Percentiles rank a stretch among this genome's conserved stretches.
Evolutionary conservation across 2,329 filamentous ascomycete genomes (phyloP).

Genomic region (Triangularia verruculosa): DNA sequence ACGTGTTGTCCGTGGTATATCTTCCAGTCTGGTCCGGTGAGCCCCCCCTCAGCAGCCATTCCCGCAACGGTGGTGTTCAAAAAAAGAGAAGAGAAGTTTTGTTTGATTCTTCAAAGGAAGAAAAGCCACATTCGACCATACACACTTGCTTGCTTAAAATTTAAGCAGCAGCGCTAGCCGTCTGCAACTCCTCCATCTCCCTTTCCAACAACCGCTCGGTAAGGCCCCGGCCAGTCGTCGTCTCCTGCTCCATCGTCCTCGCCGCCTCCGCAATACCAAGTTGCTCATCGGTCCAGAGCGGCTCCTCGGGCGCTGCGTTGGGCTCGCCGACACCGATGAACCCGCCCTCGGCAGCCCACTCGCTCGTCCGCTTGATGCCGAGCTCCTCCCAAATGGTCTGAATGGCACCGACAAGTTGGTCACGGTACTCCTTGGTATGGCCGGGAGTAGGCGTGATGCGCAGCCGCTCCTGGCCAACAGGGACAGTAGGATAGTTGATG

Average conservation of each 20-base stretch:
- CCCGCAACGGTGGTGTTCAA: conserved; percentile 3
- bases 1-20: conserved; percentile 20
- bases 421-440: conserved; percentile 78
- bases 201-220: conserved; percentile 60
- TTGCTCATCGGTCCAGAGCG: conserved; percentile 92
- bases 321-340: conserved; percentile 90
- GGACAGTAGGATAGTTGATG: conserved; percentile 98
- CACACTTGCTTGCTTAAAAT: background rate
- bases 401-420: conserved; percentile 79
- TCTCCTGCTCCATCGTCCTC: conserved; percentile 55
- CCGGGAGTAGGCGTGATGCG: conserved; percentile 95
- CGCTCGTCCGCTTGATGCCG: conserved; percentile 76
- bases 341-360: conserved; percentile 87
- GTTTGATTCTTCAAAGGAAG: background rate
- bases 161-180: conserved; percentile 29
- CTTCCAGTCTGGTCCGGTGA: conserved; percentile 27
- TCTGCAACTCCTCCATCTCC: conserved; percentile 40
- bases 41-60: conserved; percentile 19
- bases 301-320: conserved; percentile 55
- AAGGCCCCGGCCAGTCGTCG: conserved; percentile 36
- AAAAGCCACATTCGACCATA: background rate
- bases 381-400: conserved; percentile 87
- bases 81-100: background rate
- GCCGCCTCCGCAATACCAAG: conserved; percentile 69
- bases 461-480: conserved; percentile 94